Evolutionary conservation across 202 grass and related monocot genomes (phyloP), one percentile per base, ranked within the genome.

Genomic region (Cymbopogon flexuosus): DNA sequence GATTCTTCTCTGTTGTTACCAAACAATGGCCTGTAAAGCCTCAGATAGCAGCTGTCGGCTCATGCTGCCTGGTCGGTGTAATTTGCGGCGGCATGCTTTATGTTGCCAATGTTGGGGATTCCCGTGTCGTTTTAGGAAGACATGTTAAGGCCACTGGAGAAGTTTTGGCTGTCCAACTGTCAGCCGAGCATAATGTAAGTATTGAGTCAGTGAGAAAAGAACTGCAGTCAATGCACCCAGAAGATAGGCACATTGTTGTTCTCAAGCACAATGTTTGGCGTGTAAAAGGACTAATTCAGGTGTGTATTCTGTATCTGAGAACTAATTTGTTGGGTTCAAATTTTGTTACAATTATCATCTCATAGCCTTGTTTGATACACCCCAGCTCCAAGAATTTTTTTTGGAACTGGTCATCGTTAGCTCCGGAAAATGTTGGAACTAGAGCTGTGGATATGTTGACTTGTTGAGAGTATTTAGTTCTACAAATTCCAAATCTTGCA

Each of bases 261-360:
- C 82, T 98, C 69, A 94, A 92, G 79, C 96, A 98, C 81, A 98
- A 95, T 27, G 96, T 98, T 89, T 98, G 96, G 96, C 92, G 96
- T 79, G 96, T 99, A 19, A 99, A 99, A 80, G 96, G 96, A 71
- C 62, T 99, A 62, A 99, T 99, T 88, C 96, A 99, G 90, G 96
- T 99, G 34, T 29, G 19, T 70, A 46, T 7, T 76, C 47, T 68
- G 15, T 85, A 57, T 86, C 40, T 23, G 21, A 42, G 51, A 62
- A 64, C 15, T 15, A 64, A 45, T 69, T 21, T 57, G n/a, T 81
- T 16, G 10, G 33, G 34, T 30, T 69, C 18, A 73, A 39, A 24
- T 22, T 81, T 66, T 59, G 8, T 62, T 73, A 21, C 4, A 13
- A 13, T 27, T 5, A 5, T 21, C 23, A 80, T 70, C 8, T 56